phyloP scores from a whole-genome alignment of 371 early-diverging fungal species.

The Mortierella sp. region DNA sequence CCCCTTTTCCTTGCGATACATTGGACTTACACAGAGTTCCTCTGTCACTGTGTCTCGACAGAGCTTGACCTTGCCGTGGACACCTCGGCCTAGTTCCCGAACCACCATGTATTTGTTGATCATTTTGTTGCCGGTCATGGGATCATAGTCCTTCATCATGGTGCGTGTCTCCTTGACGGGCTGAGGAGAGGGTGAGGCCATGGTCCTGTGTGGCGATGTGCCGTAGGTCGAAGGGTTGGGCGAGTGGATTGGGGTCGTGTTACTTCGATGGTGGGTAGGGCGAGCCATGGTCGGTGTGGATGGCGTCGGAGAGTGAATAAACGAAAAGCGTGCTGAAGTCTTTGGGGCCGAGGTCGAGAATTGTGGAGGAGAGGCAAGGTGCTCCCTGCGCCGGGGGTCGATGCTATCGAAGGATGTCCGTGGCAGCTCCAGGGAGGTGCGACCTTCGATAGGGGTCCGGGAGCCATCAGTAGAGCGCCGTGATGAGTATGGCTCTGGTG shows the following conservation, averaged over 20 bases:
- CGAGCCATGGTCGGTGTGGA: conserved; percentile 43
- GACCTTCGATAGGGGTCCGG: conserved; percentile 13
- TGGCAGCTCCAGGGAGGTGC: conserved; percentile 28
- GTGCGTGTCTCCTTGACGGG: conserved; percentile 81
- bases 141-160: conserved; percentile 86
- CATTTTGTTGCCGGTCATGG: conserved; percentile 89
- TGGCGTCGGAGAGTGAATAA: conserved; percentile 48
- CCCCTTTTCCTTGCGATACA: not conserved
- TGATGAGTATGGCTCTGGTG: conserved; percentile 18
- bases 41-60: conserved; percentile 83
- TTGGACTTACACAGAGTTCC: conserved; percentile 76
- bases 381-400: conserved; percentile 38
- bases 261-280: conserved; percentile 40
- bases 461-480: conserved; percentile 33
- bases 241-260: conserved; percentile 39
- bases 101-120: conserved; percentile 95
- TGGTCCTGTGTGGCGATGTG: conserved; percentile 35
- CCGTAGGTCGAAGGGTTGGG: conserved; percentile 30
- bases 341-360: conserved; percentile 45
- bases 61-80: conserved; percentile 96
- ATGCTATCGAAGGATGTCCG: conserved; percentile 37
- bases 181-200: conserved; percentile 44
- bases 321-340: conserved; percentile 39
- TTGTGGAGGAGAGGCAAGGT: conserved; percentile 25
- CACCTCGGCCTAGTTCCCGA: conserved; percentile 94